Evolutionary conservation across 2,329 filamentous ascomycete species (phyloP), one percentile per base, ranked within the genome.

Genomic region (Fusarium xyrophilum): DNA sequence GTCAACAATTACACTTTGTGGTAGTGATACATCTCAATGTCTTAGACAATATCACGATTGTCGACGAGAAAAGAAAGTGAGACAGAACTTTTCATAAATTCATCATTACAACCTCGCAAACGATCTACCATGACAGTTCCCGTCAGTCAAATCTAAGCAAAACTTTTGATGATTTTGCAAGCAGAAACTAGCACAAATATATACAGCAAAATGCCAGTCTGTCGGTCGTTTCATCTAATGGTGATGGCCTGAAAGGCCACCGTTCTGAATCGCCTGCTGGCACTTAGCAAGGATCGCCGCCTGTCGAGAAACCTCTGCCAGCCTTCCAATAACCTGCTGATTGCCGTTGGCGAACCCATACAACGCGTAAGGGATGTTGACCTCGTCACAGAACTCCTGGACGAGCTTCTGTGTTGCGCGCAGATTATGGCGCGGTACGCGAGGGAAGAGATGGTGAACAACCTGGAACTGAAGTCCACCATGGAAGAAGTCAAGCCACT

Each of bases 391-490:
- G 74, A 96, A 97, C 46, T 92, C 88, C 73, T 90, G 85, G 13
- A 97, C 92, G 36, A 96, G 82, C 71, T 85, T 88, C 79, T 96
- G 93, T 7, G 90, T 86, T 60, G 82, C 82, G 47, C 93, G 89
- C 53, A 97, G 85, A 77, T 97, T 97, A 78, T 97, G 93, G 42
- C 93, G 85, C 13, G 93, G 93, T 65, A 97, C 88, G 14, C 93
- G 87, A 3, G 93, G 93, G 76, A 90, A 97, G 25, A 97, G 81
- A 76, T 97, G 93, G 75, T 97, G 93, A 53, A 97, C 90, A 11
- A 90, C 93, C 78, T 97, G 93, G 79, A 97, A 97, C 77, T 97
- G 93, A 65, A 97, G 82, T 7, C 93, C 93, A 25, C 93, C 93
- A 72, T 97, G 93, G 78, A 97, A 87, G 76, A 93, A 97, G 76